Conservation (phyloP, 257 asterid species). For the Euphrasia confusa region DNA sequence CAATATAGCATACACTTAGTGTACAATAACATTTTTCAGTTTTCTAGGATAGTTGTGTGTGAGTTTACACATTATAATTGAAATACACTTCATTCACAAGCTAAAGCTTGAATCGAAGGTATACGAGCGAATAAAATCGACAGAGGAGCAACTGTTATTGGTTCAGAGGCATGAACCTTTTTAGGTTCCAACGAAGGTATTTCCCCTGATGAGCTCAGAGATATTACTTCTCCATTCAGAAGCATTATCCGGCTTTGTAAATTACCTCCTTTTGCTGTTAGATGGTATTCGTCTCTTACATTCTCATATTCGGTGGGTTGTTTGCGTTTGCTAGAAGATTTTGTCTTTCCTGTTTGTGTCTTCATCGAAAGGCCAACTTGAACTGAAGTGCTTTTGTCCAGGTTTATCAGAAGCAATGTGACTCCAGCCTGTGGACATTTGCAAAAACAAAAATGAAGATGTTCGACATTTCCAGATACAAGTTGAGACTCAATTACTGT, state of each 20-base stretch:
- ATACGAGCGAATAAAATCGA: slow-evolving; percentile 66
- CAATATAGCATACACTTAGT: too few species aligned
- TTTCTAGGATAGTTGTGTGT: too few species aligned
- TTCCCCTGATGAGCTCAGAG: slow-evolving; percentile 41
- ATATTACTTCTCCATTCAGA: slow-evolving; percentile 56
- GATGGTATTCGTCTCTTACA: slow-evolving; percentile 69
- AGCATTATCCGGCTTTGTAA: slow-evolving; percentile 72
- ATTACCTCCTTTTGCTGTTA: slow-evolving; percentile 61
- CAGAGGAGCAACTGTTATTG: slow-evolving; percentile 55
- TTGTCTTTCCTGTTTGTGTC: slow-evolving; percentile 22
- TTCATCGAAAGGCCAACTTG: slow-evolving; percentile 36
- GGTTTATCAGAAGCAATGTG: slow-evolving; percentile 70
- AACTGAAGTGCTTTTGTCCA: slow-evolving; percentile 47
- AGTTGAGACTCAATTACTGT: not conserved
- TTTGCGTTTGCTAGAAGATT: slow-evolving; percentile 8
- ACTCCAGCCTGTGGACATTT: slow-evolving; percentile 50
- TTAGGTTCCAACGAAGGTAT: slow-evolving; percentile 62
- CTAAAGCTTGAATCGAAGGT: slow-evolving; percentile 50
- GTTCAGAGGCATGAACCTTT: slow-evolving; percentile 34
- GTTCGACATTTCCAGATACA: not conserved
- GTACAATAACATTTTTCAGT: too few species aligned
- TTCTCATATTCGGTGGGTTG: not conserved
- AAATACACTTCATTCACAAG: slow-evolving; percentile 36
- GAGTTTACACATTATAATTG: too few species aligned
- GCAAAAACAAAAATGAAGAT: not conserved